A percentile compares a stretch with the other conserved stretches of the same genome.
phyloP scores from a whole-genome alignment of 176 grass and related monocot genomes.

The Oryza longistaminata region DNA sequence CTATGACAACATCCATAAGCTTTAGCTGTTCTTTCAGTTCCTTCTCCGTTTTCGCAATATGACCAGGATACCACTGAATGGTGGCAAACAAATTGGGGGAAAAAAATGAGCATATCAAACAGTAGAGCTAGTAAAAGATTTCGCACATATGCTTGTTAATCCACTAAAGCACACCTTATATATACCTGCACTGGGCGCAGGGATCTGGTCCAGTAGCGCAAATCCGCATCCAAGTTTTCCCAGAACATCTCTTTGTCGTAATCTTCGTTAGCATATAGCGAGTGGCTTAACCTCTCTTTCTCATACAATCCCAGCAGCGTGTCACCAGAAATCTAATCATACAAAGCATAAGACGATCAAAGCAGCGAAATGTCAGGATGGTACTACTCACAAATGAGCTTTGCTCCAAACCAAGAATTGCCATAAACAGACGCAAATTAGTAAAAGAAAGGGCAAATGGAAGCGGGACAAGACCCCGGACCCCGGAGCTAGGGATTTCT shows the following conservation, averaged over 20 bases:
- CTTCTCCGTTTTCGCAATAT: slow-evolving; percentile 99
- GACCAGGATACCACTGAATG: slow-evolving; percentile 97
- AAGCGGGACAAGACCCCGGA: background rate
- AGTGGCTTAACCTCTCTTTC: slow-evolving; percentile 52
- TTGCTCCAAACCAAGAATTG: background rate
- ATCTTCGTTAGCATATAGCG: slow-evolving; percentile 34
- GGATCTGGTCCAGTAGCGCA: slow-evolving; percentile 79
- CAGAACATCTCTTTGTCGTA: slow-evolving; percentile 52
- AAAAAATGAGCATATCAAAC: background rate
- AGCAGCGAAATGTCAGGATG: background rate
- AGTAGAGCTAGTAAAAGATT: background rate
- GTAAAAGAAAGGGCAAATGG: background rate
- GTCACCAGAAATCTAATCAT: slow-evolving; percentile 52
- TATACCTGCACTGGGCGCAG: slow-evolving; percentile 91
- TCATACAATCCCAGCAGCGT: slow-evolving; percentile 49
- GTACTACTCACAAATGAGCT: background rate
- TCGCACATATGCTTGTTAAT: slow-evolving; percentile 8
- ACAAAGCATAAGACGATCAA: background rate
- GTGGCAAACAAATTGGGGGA: slow-evolving; percentile 11
- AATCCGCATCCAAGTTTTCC: slow-evolving; percentile 83
- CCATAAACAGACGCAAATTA: background rate
- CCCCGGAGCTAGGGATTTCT: background rate
- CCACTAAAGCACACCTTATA: slow-evolving; percentile 57
- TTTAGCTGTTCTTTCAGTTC: slow-evolving; percentile 88
- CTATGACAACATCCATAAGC: slow-evolving; percentile 98